Percentiles rank a stretch among this genome's conserved stretches.
Evolutionary conservation across 2,329 filamentous ascomycete species (phyloP).

Genomic region (Nakataea oryzae): DNA sequence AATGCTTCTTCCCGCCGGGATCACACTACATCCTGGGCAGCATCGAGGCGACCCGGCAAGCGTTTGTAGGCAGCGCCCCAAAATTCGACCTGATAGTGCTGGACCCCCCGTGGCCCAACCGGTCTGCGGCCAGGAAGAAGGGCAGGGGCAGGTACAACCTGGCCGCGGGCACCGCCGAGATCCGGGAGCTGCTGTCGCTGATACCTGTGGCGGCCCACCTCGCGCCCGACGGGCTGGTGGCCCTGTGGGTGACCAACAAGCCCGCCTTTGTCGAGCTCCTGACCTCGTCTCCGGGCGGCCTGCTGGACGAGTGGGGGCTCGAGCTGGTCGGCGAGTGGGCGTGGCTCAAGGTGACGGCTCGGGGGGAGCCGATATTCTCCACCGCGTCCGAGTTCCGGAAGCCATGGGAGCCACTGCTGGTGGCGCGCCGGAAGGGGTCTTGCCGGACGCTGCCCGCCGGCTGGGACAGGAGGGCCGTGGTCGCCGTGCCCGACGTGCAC

Average conservation of each 20-base stretch:
- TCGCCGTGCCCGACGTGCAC: slow-evolving; percentile 66
- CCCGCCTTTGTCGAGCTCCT: slow-evolving; percentile 45
- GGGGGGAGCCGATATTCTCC: slow-evolving; percentile 53
- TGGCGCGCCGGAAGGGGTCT: slow-evolving; percentile 37
- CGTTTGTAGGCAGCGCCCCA: slow-evolving; percentile 29
- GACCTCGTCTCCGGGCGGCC: slow-evolving; percentile 24
- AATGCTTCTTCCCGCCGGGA: slow-evolving; percentile 25
- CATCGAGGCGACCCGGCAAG: slow-evolving; percentile 27
- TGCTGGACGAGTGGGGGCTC: slow-evolving; percentile 60
- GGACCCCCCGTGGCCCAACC: slow-evolving; percentile 76
- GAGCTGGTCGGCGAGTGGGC: slow-evolving; percentile 60
- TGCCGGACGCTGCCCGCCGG: slow-evolving; percentile 21
- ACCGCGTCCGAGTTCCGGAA: slow-evolving; percentile 56
- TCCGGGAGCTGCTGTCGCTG: slow-evolving; percentile 36
- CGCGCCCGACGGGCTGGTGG: slow-evolving; percentile 45
- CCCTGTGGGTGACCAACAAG: slow-evolving; percentile 72
- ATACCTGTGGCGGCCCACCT: slow-evolving; percentile 49
- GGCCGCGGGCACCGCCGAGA: slow-evolving; percentile 8
- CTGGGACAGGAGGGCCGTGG: slow-evolving; percentile 41
- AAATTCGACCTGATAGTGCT: slow-evolving; percentile 59
- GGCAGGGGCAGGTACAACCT: background rate
- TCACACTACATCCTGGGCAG: slow-evolving; percentile 37
- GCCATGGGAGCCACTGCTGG: slow-evolving; percentile 64
- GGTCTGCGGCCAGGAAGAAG: slow-evolving; percentile 54
- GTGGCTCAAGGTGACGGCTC: slow-evolving; percentile 63